Conservation (phyloP, 2,329 filamentous ascomycete genomes). For the Phoma sp. region DNA sequence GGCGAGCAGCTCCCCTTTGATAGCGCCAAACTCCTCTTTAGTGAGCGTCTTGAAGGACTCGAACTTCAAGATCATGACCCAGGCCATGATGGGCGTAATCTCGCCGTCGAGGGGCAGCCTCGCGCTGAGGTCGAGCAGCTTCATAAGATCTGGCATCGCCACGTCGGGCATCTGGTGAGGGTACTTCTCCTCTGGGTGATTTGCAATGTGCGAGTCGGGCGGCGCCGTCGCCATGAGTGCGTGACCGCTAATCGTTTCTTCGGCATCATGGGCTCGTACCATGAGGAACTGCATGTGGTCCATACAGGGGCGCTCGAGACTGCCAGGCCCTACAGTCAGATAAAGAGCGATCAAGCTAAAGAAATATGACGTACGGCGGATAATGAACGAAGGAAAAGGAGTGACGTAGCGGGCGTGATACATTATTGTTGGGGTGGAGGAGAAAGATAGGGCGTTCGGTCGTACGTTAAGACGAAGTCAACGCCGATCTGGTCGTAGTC, state of each 20-base stretch:
- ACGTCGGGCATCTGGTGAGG: slow-evolving; percentile 77
- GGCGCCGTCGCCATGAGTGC: slow-evolving; percentile 93
- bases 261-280: slow-evolving; percentile 59
- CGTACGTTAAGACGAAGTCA: slow-evolving; percentile 92
- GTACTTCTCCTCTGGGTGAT: slow-evolving; percentile 62
- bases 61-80: slow-evolving; percentile 74
- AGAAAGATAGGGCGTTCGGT: slow-evolving; percentile 65
- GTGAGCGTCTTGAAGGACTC: slow-evolving; percentile 67
- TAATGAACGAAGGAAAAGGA: slow-evolving; percentile 24
- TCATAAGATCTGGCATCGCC: slow-evolving; percentile 75
- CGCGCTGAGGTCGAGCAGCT: slow-evolving; percentile 82
- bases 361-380: slow-evolving; percentile 34
- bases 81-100: slow-evolving; percentile 95
- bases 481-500: slow-evolving; percentile 85
- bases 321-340: slow-evolving; percentile 45
- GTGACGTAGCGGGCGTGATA: slow-evolving; percentile 23
- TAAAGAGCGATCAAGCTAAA: slow-evolving; percentile 28
- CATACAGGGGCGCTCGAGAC: slow-evolving; percentile 94
- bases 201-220: slow-evolving; percentile 67
- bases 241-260: slow-evolving; percentile 75
- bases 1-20: slow-evolving; percentile 74
- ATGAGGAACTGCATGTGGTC: slow-evolving; percentile 83
- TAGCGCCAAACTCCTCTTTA: slow-evolving; percentile 69
- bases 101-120: slow-evolving; percentile 84
- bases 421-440: slow-evolving; percentile 49